Evolutionary conservation across 257 asterid species (phyloP).

Genomic region (Prunella vulgaris): DNA sequence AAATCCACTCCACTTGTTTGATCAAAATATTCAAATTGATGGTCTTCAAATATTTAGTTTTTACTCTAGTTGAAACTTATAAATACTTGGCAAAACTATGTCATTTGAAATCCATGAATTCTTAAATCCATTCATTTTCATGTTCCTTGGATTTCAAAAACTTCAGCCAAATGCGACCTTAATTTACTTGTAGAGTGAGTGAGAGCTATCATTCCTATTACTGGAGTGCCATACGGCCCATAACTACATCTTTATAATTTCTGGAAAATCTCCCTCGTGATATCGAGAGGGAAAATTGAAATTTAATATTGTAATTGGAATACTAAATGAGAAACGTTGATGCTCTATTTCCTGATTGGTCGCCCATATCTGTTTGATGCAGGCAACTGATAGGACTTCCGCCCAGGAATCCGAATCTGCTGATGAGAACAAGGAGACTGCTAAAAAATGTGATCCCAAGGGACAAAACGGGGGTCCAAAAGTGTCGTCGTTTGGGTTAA

Average conservation of each 20-base stretch:
- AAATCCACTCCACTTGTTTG: too few species aligned
- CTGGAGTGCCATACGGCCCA: not conserved
- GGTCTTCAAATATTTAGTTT: too few species aligned
- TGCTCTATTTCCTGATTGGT: not conserved
- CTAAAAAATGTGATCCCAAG: constrained; percentile 16
- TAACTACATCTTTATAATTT: not conserved
- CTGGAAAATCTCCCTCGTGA: not conserved
- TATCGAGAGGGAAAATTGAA: not conserved
- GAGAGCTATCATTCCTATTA: not conserved
- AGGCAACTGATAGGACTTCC: constrained; percentile 22
- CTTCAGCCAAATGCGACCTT: too few species aligned
- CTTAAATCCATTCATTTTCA: too few species aligned
- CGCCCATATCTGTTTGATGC: constrained; percentile 26
- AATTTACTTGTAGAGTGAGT: not conserved
- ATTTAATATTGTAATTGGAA: not conserved
- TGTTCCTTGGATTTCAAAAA: too few species aligned
- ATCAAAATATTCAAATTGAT: too few species aligned
- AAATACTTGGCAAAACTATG: too few species aligned
- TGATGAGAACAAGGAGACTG: constrained; percentile 13
- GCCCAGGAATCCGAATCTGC: constrained; percentile 13
- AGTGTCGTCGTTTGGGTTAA: constrained; percentile 10
- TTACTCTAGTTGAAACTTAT: too few species aligned
- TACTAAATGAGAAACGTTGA: not conserved
- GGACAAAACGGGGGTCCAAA: constrained; percentile 15
- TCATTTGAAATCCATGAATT: too few species aligned